phyloP scores from a whole-genome alignment of 495 filamentous ascomycete genomes.

The Neurospora sp. region DNA sequence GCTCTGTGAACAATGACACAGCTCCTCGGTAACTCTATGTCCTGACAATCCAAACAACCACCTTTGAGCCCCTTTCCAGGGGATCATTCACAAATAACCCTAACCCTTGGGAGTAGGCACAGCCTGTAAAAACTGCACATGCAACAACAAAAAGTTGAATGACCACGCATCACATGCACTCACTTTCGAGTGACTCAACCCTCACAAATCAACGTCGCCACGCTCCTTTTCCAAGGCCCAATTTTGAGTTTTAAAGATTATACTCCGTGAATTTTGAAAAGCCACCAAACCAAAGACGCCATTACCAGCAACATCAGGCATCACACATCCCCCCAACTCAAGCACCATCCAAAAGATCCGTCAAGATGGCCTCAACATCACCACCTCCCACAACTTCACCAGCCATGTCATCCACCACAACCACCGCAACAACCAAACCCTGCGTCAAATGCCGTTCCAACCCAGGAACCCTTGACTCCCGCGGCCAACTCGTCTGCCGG shows the following conservation, averaged over 20 bases:
- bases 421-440: not conserved
- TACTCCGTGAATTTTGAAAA: not conserved
- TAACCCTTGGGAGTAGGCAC: not conserved
- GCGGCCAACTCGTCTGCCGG: not conserved
- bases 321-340: not conserved
- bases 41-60: not conserved
- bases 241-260: not conserved
- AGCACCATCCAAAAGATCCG: not conserved
- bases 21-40: not conserved
- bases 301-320: not conserved
- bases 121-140: not conserved
- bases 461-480: not conserved
- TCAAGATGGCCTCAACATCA: not conserved
- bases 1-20: not conserved
- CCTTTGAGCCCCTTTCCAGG: not conserved
- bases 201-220: not conserved
- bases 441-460: not conserved
- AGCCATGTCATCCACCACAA: not conserved
- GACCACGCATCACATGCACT: not conserved
- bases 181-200: not conserved
- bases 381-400: not conserved
- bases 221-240: not conserved
- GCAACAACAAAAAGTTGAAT: not conserved
- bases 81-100: not conserved
- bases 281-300: not conserved